Conservation (phyloP, 345 rosid species). For the Acer yangbiense region DNA sequence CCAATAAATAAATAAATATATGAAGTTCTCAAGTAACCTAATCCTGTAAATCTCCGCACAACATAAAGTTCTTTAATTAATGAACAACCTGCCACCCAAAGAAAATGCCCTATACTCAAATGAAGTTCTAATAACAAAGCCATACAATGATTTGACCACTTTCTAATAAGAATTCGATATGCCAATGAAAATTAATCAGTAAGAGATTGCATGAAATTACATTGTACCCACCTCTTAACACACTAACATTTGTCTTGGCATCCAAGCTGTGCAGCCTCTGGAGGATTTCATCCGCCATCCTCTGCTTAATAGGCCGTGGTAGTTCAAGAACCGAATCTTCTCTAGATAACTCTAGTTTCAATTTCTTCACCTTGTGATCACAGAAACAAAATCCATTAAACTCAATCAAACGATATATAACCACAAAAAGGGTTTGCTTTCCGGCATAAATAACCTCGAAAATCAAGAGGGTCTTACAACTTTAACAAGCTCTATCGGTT, state of each 20-base stretch:
- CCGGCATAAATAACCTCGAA: not conserved
- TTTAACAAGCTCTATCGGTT: slow-evolving; percentile 61
- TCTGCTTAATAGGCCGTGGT: slow-evolving; percentile 53
- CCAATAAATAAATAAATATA: not conserved
- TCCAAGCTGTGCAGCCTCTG: slow-evolving; percentile 51
- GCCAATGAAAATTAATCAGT: not conserved
- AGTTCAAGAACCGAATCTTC: slow-evolving; percentile 47
- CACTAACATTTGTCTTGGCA: slow-evolving; percentile 43
- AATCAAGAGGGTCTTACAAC: slow-evolving; percentile 45
- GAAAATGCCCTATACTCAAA: not conserved
- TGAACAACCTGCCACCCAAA: not conserved
- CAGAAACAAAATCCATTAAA: slow-evolving; percentile 13
- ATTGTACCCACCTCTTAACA: slow-evolving; percentile 60
- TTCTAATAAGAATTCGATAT: not conserved
- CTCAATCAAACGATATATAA: not conserved
- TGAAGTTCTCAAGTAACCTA: not conserved
- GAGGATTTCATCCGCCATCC: slow-evolving; percentile 71
- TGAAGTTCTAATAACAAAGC: not conserved
- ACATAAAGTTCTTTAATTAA: not conserved
- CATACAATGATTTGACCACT: not conserved
- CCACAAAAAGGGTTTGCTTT: not conserved
- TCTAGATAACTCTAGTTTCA: slow-evolving; percentile 43
- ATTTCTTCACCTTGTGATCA: slow-evolving; percentile 56
- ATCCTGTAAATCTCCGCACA: not conserved
- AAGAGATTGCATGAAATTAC: not conserved